Evolutionary conservation across 768 basidiomycete species (phyloP).

Genomic region (Ramaria sp.): DNA sequence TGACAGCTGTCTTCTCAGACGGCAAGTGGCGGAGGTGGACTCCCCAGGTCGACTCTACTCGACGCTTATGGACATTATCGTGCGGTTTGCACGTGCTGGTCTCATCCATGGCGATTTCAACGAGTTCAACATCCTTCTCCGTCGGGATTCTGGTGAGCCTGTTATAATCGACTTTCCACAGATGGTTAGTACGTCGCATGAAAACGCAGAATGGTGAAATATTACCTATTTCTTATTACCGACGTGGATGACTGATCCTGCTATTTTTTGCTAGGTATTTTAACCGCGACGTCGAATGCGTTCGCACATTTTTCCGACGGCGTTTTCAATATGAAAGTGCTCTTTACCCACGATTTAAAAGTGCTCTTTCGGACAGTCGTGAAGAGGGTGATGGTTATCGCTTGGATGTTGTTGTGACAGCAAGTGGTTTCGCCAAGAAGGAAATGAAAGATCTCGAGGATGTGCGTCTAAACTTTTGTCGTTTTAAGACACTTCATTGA

Average conservation of each 20-base stretch:
- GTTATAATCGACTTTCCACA: slow-evolving; percentile 98
- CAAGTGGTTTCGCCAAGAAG: slow-evolving; percentile 84
- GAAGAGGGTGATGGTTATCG: slow-evolving; percentile 48
- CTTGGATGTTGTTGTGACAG: slow-evolving; percentile 85
- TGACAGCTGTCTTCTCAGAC: slow-evolving; percentile 33
- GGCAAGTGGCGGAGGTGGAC: slow-evolving; percentile 75
- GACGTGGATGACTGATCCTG: no score
- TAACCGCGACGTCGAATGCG: slow-evolving; percentile 96
- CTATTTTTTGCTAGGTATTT: slow-evolving; percentile 67
- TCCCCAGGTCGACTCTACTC: slow-evolving; percentile 90
- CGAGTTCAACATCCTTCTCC: slow-evolving; percentile 97
- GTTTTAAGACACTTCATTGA: neutral
- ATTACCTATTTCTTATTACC: no score
- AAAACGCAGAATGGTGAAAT: slow-evolving; percentile 86
- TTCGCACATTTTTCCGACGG: slow-evolving; percentile 83
- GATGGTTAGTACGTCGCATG: slow-evolving; percentile 96
- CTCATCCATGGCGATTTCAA: slow-evolving; percentile 99
- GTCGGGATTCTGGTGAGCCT: slow-evolving; percentile 62
- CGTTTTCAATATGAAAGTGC: slow-evolving; percentile 89
- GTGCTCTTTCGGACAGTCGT: slow-evolving; percentile 31
- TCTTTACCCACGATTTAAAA: slow-evolving; percentile 78
- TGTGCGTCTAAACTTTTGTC: slow-evolving; percentile 34
- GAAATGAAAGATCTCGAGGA: slow-evolving; percentile 78
- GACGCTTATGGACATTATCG: slow-evolving; percentile 87
- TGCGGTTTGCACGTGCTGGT: slow-evolving; percentile 85